Evolutionary conservation across 139 green algal species (phyloP), one percentile per base, ranked within the genome.

Genomic region (Chlorella sp.): DNA sequence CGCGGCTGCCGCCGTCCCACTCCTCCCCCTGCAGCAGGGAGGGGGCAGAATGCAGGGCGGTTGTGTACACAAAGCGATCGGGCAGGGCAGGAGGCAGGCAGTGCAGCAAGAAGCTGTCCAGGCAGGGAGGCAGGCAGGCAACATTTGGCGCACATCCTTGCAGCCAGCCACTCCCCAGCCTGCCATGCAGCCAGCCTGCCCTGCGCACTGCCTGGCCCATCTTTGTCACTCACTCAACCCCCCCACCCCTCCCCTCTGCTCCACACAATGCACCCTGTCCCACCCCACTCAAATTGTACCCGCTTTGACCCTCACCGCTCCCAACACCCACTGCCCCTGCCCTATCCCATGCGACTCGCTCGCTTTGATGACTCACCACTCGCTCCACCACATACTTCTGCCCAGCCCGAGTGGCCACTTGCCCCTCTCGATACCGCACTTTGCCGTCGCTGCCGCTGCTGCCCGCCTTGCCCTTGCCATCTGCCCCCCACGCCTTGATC

Each of bases 311-410:
- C 3, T 34, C 39, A 32, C n/a, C n/a, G 11, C 39, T 37, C 48
- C n/a, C 18, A 42, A 30, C 48, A 18, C 42, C 11, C 80, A 5
- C n/a, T n/a, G n/a, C n/a, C n/a, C n/a, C n/a, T n/a, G n/a, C 48
- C 48, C 48, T 16, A 5, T 9, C 48, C 48, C 5, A 57, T 9
- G 9, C 48, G 9, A 57, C 48, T 57, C 48, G 48, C 48, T 9
- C 48, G 9, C 48, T 57, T 9, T 57, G 48, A 9, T 9, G 34
- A 57, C 89, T 30, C n/a, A 71, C 18, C 60, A 53, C n/a, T 64
- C 93, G 93, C 89, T 96, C 93, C 15, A 96, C 36, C 3, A 98
- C 91, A 81, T 94, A 96, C 89, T 97, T 98, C 66, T 97, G 94
- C 2, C 96, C 96, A 19, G 91, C 93, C 2, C 75, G 89, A 24